phyloP scores from a whole-genome alignment of 1,139 yeast species.

The Candida gigantensis region DNA sequence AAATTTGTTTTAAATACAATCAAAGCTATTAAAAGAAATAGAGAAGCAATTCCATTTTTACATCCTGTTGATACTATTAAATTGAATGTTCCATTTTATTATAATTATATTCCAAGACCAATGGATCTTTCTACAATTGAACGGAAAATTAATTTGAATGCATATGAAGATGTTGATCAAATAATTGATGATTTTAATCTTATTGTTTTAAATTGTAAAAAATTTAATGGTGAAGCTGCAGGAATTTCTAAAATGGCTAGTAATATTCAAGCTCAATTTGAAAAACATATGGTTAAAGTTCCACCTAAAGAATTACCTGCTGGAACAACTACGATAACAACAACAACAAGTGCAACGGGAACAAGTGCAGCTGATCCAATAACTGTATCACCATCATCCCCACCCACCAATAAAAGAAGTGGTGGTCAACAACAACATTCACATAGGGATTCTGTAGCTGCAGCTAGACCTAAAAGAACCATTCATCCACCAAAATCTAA shows the following conservation, averaged over 20 bases:
- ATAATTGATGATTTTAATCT: constrained; percentile 79
- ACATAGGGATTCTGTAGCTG: constrained; percentile 43
- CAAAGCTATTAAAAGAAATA: constrained; percentile 82
- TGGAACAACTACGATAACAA: too few relatives aligned
- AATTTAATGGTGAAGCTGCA: constrained; percentile 83
- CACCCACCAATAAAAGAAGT: constrained; percentile 46
- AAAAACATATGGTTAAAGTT: constrained; percentile 88
- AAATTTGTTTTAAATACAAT: constrained; percentile 68
- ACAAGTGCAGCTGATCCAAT: constrained; percentile 55
- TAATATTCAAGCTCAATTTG: constrained; percentile 87
- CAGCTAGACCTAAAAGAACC: constrained; percentile 84
- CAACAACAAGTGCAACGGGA: too few relatives aligned
- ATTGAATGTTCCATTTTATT: constrained; percentile 87
- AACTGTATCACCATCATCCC: constrained; percentile 38
- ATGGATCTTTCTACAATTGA: constrained; percentile 95
- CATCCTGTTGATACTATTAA: constrained; percentile 89
- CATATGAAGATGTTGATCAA: constrained; percentile 69
- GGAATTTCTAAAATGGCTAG: constrained; percentile 89
- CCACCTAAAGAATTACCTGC: constrained; percentile 72
- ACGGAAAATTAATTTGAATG: constrained; percentile 65
- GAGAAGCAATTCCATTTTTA: constrained; percentile 89
- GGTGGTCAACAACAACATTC: constrained; percentile 37
- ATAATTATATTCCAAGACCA: constrained; percentile 79
- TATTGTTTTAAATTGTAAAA: constrained; percentile 79
- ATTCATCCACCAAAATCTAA: constrained; percentile 96